phyloP scores from a whole-genome alignment of 2,329 filamentous ascomycete genomes.

The Sporothrix dimorphospora region DNA sequence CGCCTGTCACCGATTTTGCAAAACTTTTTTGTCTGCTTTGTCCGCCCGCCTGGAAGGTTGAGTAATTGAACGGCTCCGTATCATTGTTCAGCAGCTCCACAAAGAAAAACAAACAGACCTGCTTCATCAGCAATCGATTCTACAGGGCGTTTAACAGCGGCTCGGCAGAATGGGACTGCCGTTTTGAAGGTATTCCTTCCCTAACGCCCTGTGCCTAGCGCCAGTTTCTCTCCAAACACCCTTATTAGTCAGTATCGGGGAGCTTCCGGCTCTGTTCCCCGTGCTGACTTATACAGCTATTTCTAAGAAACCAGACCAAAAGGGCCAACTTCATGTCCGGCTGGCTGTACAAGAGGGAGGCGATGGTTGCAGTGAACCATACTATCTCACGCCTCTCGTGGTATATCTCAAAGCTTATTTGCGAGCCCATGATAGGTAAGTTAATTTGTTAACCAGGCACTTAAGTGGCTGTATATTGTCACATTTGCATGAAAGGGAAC shows the following conservation, averaged over 20 bases:
- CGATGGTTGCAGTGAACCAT: too few relatives aligned
- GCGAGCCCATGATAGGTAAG: too few relatives aligned
- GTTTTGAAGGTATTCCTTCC: background rate
- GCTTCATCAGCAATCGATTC: background rate
- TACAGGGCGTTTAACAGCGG: background rate
- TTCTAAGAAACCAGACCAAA: too few relatives aligned
- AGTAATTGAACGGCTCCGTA: background rate
- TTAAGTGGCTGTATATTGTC: background rate
- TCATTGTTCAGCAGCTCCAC: background rate
- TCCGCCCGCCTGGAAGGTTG: background rate
- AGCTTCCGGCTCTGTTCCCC: background rate
- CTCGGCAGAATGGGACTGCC: background rate
- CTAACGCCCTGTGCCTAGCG: background rate
- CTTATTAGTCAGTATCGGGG: background rate
- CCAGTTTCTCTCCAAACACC: background rate
- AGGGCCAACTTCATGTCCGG: too few relatives aligned
- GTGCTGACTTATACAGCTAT: too few relatives aligned
- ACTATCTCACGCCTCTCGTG: background rate
- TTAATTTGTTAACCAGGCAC: background rate
- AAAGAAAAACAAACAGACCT: background rate
- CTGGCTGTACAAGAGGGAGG: too few relatives aligned
- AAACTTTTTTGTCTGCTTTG: background rate
- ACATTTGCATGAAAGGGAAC: background rate
- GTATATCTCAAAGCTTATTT: background rate
- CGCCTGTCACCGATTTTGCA: too few relatives aligned